These are phyloP conservation scores for Conidiobolus incongruus DNA, from an alignment of 371 early-diverging fungal genomes.

Conservation along the genomic window DNA sequence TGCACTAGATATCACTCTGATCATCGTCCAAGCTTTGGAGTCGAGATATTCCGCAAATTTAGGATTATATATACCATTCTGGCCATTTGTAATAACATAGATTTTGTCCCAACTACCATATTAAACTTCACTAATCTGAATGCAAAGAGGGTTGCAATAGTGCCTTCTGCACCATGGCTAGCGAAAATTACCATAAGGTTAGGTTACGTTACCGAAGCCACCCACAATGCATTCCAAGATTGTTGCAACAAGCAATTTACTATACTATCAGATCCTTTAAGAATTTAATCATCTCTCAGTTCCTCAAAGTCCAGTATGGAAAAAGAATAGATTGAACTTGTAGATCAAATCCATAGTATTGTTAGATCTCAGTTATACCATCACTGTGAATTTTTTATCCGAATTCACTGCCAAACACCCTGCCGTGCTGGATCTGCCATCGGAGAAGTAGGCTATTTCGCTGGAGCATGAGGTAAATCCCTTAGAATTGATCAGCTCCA, in stretches of 20 bases:
- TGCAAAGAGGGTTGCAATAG: neutral
- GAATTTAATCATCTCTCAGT: neutral
- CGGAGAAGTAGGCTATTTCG: neutral
- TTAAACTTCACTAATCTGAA: neutral
- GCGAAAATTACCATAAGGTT: conserved; percentile 3
- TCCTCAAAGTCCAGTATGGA: too few species aligned
- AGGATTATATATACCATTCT: conserved; percentile 23
- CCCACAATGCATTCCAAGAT: neutral
- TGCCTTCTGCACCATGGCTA: conserved; percentile 6
- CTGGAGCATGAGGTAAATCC: neutral
- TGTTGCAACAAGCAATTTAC: neutral
- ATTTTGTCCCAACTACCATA: neutral
- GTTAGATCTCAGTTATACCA: neutral
- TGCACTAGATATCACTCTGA: too few species aligned
- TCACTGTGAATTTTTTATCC: neutral
- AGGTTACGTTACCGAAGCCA: neutral
- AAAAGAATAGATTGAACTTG: neutral
- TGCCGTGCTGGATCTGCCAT: neutral
- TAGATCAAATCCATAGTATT: neutral
- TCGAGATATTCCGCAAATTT: conserved; percentile 8
- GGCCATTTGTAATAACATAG: conserved; percentile 9
- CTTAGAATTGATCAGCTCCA: conserved; percentile 1
- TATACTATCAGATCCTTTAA: neutral
- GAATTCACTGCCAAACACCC: neutral
- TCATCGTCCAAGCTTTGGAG: neutral